A percentile compares a stretch with the other conserved stretches of the same genome.
phyloP scores from a whole-genome alignment of 2,329 filamentous ascomycete species.

The Colletotrichum salicis region DNA sequence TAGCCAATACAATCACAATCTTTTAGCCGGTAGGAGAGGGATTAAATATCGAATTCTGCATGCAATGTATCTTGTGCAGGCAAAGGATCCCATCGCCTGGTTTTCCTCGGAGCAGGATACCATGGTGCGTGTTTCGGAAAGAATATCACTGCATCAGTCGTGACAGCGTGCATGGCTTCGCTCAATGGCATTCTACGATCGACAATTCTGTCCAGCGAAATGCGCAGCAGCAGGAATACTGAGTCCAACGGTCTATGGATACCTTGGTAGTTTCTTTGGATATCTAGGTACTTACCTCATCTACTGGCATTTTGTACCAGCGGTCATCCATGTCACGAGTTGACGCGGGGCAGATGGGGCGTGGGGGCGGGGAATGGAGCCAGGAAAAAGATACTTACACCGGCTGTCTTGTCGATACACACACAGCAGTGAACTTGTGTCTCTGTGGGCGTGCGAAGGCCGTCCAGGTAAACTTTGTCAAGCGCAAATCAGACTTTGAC shows the following conservation, averaged over 20 bases:
- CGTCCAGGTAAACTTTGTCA: not conserved
- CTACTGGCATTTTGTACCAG: not conserved
- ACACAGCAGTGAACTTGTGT: not conserved
- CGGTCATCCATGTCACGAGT: constrained; percentile 7
- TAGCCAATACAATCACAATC: not conserved
- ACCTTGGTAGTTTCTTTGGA: too few relatives aligned
- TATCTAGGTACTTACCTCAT: not conserved
- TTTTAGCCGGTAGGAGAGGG: constrained; percentile 12
- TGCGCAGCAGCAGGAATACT: not conserved
- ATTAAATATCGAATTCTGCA: not conserved
- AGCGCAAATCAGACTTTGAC: not conserved
- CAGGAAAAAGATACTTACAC: not conserved
- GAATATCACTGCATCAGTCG: not conserved
- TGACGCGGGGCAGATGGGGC: constrained; percentile 18
- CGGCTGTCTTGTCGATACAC: not conserved
- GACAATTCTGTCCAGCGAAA: not conserved
- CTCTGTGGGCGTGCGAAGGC: not conserved
- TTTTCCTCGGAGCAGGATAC: not conserved
- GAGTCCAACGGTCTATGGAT: too few relatives aligned
- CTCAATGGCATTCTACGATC: not conserved
- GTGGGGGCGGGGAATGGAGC: constrained; percentile 24
- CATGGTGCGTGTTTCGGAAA: not conserved
- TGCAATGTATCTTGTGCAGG: not conserved
- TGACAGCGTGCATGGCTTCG: not conserved
- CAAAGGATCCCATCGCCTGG: not conserved